A percentile compares a stretch with the other conserved stretches of the same genome.
phyloP scores from a whole-genome alignment of 345 rosid species.

The Camelina neglecta region DNA sequence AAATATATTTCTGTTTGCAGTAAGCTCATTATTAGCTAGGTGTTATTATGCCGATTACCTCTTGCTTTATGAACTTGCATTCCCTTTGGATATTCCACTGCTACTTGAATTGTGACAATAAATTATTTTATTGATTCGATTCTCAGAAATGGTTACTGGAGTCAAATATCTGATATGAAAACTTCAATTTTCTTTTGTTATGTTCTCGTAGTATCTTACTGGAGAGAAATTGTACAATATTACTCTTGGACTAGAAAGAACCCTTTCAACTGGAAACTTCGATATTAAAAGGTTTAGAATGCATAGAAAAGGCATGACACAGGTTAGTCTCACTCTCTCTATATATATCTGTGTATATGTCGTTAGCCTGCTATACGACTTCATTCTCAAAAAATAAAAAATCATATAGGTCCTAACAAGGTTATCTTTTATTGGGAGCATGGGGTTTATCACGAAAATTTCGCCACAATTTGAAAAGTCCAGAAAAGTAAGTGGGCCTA shows the following conservation, averaged over 20 bases:
- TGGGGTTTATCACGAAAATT: constrained; percentile 86
- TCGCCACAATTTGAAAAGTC: constrained; percentile 94
- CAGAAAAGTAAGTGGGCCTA: constrained; percentile 98
- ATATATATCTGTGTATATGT: constrained; percentile 14
- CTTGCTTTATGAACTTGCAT: constrained; percentile 26
- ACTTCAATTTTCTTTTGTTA: constrained; percentile 9
- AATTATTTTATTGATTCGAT: constrained; percentile 1
- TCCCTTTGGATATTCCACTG: constrained; percentile 12
- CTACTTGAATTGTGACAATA: constrained; percentile 10
- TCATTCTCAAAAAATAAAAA: constrained; percentile 27
- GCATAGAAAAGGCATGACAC: constrained; percentile 98
- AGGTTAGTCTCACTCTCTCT: constrained; percentile 54
- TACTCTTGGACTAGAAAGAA: constrained; percentile 72
- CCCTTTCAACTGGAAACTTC: constrained; percentile 94
- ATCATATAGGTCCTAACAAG: constrained; percentile 71
- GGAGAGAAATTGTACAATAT: constrained; percentile 48
- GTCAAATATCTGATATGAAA: constrained; percentile 12
- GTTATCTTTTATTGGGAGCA: constrained; percentile 75
- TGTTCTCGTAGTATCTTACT: constrained; percentile 48
- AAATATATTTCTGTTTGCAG: constrained; percentile 6
- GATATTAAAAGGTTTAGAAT: constrained; percentile 90
- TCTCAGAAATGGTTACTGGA: constrained; percentile 9
- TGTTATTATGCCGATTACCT: constrained; percentile 23
- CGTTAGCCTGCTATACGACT: constrained; percentile 22
- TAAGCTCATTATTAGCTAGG: constrained; percentile 26